These are phyloP conservation scores for Acacia crassicarpa DNA, from an alignment of 306 rosid genomes.

Conservation along the genomic window DNA sequence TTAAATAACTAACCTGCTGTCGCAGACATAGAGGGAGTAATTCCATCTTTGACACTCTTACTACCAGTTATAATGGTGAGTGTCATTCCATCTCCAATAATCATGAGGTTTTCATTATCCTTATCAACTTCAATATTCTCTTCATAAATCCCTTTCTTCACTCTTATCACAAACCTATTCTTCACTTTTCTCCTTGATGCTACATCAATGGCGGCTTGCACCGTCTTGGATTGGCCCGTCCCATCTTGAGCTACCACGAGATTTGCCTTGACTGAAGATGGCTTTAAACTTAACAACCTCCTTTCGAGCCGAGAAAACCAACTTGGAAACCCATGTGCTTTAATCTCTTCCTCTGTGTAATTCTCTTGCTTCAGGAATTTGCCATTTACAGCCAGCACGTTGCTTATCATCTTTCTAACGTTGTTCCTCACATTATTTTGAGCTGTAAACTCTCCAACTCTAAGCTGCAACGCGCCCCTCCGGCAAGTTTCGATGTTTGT, in stretches of 20 bases:
- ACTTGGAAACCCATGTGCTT: constrained; percentile 39
- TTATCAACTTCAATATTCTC: no score
- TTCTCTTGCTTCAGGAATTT: background rate
- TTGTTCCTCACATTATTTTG: constrained; percentile 35
- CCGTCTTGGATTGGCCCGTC: constrained; percentile 59
- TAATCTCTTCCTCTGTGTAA: background rate
- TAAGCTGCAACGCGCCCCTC: constrained; percentile 43
- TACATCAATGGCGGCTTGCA: constrained; percentile 64
- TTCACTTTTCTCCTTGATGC: constrained; percentile 54
- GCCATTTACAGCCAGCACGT: constrained; percentile 36
- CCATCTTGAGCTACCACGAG: constrained; percentile 90
- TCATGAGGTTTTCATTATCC: no score
- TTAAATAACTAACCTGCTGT: no score
- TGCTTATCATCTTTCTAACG: constrained; percentile 70
- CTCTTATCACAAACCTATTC: constrained; percentile 52
- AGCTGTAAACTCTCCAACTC: constrained; percentile 40
- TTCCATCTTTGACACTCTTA: no score
- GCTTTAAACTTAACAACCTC: constrained; percentile 38
- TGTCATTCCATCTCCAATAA: no score
- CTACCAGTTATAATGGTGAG: no score
- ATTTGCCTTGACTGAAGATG: constrained; percentile 32
- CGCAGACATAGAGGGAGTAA: no score
- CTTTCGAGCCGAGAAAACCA: constrained; percentile 60
- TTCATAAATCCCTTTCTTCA: constrained; percentile 58
- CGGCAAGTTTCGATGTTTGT: constrained; percentile 66